These are phyloP conservation scores for Globisporangium acanthophoron DNA, from an alignment of 352 stramenopile species.

Conservation along the genomic window DNA sequence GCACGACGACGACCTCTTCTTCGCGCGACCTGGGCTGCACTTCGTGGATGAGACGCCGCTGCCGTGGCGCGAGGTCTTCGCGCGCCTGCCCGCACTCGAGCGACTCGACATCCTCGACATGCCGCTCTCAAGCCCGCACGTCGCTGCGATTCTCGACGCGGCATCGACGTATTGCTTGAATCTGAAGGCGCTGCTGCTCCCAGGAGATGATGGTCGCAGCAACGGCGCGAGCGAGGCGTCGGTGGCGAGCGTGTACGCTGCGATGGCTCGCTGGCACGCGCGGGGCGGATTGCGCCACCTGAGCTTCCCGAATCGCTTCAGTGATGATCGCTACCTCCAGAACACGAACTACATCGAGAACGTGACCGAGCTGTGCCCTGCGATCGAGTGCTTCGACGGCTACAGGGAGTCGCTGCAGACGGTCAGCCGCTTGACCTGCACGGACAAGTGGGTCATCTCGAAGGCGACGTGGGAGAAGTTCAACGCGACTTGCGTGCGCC, in stretches of 20 bases:
- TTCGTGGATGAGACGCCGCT: conserved; percentile 21
- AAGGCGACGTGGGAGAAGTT: conserved; percentile 36
- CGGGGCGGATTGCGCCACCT: conserved; percentile 37
- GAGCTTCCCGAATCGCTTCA: conserved; percentile 17
- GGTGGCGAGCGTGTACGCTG: conserved; percentile 1
- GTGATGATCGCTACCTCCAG: conserved; percentile 15
- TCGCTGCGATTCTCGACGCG: conserved; percentile 30
- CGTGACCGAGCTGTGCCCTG: conserved; percentile 34
- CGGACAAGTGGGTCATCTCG: conserved; percentile 48
- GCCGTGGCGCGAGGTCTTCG: conserved; percentile 34
- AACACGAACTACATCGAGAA: conserved; percentile 37
- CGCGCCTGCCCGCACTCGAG: conserved; percentile 34
- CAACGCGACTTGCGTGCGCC: conserved; percentile 23
- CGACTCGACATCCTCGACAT: conserved; percentile 45
- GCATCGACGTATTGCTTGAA: conserved; percentile 36
- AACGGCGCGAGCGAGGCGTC: neutral
- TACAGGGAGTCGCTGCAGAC: conserved; percentile 49
- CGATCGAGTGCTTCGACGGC: conserved; percentile 48
- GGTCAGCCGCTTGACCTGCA: conserved; percentile 35
- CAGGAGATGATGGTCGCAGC: neutral
- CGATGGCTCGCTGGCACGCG: conserved; percentile 35
- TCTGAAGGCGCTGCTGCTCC: conserved; percentile 36
- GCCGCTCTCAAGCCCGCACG: conserved; percentile 32
- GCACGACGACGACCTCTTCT: conserved; percentile 20
- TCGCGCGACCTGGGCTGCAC: conserved; percentile 12